phyloP scores from a whole-genome alignment of 2,329 filamentous ascomycete species.

The Arachnomyces sp. region DNA sequence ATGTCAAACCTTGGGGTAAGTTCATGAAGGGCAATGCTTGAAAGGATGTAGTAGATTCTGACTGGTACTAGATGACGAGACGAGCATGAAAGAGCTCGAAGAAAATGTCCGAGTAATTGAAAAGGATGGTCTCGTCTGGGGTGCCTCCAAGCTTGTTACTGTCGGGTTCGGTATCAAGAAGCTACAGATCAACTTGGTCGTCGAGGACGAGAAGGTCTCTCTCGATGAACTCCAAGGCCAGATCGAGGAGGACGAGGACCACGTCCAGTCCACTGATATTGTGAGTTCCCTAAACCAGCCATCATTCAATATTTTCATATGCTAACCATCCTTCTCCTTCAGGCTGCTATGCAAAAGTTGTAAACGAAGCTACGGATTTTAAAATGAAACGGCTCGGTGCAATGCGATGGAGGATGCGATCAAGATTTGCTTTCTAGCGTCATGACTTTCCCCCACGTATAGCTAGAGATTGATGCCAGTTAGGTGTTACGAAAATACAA shows the following conservation, averaged over 20 bases:
- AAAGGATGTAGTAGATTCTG: too few relatives aligned
- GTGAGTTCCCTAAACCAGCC: conserved; percentile 35
- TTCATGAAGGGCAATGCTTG: conserved; percentile 15
- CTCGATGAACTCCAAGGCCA: conserved; percentile 76
- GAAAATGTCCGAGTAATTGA: conserved; percentile 71
- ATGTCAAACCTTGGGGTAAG: conserved; percentile 99
- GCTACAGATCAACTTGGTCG: conserved; percentile 95
- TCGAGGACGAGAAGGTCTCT: conserved; percentile 95
- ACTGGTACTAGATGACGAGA: conserved; percentile 68
- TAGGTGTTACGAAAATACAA: too few relatives aligned
- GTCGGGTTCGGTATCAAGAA: conserved; percentile 98
- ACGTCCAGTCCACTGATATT: conserved; percentile 90
- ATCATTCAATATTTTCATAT: neutral
- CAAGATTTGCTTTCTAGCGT: too few relatives aligned
- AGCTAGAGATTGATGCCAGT: too few relatives aligned
- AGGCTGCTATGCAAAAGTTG: conserved; percentile 81
- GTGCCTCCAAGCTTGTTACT: conserved; percentile 77
- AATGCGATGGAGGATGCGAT: too few relatives aligned
- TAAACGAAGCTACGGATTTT: conserved; percentile 41
- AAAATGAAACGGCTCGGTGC: too few relatives aligned
- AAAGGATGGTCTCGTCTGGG: conserved; percentile 94
- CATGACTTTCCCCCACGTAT: too few relatives aligned
- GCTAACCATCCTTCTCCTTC: conserved; percentile 13
- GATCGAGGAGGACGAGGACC: conserved; percentile 83
- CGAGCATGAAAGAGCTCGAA: conserved; percentile 78